These are phyloP conservation scores for Knoxdaviesia capensis DNA, from an alignment of 2,329 filamentous ascomycete genomes.

Conservation along the genomic window DNA sequence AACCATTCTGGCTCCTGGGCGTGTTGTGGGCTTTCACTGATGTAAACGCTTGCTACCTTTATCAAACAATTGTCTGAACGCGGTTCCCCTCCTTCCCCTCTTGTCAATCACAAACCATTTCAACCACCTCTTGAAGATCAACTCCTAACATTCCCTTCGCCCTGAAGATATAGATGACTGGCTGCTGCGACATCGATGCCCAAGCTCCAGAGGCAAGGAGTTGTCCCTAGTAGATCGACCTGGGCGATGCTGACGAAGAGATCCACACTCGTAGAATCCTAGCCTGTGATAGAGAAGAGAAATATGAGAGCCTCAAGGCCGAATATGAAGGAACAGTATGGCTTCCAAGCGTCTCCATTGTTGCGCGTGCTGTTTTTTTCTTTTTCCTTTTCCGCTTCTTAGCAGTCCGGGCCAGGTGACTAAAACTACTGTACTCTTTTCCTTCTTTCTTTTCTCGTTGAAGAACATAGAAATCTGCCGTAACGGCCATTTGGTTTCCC, in stretches of 20 bases:
- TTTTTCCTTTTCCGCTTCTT: conserved; percentile 1
- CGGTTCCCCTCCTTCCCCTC: conserved; percentile 1
- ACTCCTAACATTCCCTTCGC: no score
- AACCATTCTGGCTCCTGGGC: conserved; percentile 56
- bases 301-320: conserved; percentile 57
- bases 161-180: no score
- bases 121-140: no score
- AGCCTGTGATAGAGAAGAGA: conserved; percentile 84
- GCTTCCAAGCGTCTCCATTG: conserved; percentile 10
- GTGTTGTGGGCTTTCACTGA: conserved; percentile 63
- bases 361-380: conserved; percentile 4
- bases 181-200: no score
- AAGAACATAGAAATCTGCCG: conserved; percentile 63
- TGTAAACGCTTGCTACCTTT: conserved; percentile 99
- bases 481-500: conserved; percentile 90
- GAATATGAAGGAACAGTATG: conserved; percentile 80
- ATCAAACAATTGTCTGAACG: conserved; percentile 61
- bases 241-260: not conserved
- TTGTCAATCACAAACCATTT: not conserved
- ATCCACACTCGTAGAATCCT: conserved; percentile 44
- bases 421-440: no score
- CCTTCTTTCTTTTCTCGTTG: conserved; percentile 21
- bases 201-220: no score
- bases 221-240: no score
- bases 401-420: not conserved